Percentiles rank a stretch among this genome's conserved stretches.
Conservation (phyloP, 495 filamentous ascomycete species). For the Neurospora hispaniola region DNA sequence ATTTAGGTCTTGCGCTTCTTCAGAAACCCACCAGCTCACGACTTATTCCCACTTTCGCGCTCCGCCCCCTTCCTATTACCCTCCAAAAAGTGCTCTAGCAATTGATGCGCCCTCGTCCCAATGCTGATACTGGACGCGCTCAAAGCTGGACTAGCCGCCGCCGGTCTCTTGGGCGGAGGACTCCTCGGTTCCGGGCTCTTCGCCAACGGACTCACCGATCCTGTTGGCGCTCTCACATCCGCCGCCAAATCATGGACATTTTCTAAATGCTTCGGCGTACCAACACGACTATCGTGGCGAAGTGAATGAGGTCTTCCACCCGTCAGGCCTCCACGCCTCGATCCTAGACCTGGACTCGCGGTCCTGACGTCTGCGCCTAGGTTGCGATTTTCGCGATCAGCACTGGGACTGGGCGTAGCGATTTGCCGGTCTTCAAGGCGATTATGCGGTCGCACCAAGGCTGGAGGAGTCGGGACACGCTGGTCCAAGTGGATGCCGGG, state of each 20-base stretch:
- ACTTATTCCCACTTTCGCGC: not conserved
- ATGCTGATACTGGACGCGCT: not conserved
- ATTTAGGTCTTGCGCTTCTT: too few species aligned
- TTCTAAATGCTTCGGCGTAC: not conserved
- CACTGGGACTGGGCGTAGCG: conserved; percentile 8
- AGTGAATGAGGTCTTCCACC: not conserved
- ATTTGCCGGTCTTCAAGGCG: conserved; percentile 8
- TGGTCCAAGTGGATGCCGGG: conserved; percentile 11
- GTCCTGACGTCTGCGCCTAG: conserved; percentile 8
- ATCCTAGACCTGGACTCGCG: not conserved
- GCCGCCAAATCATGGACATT: not conserved
- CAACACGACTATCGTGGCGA: not conserved
- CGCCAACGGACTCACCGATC: not conserved
- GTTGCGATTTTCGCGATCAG: conserved; percentile 6
- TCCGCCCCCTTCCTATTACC: conserved; percentile 6
- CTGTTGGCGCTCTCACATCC: not conserved
- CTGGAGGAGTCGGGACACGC: conserved; percentile 8
- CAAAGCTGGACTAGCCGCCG: not conserved
- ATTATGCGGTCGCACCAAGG: conserved; percentile 5
- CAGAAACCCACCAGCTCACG: not conserved
- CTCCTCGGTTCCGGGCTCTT: not conserved
- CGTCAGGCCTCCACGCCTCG: not conserved
- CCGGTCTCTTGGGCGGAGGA: not conserved
- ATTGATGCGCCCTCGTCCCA: conserved; percentile 8
- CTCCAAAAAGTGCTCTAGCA: conserved; percentile 15